A percentile compares a stretch with the other conserved stretches of the same genome.
These are phyloP conservation scores for Rhizopogon vesiculosus DNA, from an alignment of 768 basidiomycete genomes.

Conservation along the genomic window DNA sequence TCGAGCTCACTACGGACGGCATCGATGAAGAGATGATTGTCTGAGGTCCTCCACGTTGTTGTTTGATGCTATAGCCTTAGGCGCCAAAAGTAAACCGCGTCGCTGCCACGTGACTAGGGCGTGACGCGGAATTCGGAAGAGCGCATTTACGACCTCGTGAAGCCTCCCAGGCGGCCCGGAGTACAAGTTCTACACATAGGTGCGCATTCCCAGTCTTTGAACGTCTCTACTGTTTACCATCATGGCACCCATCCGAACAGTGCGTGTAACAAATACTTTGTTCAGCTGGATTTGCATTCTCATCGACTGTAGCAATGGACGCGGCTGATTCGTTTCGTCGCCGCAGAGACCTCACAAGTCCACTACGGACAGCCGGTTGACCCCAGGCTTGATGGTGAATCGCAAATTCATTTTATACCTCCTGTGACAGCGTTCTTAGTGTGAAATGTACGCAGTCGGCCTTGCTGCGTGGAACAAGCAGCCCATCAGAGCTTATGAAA, in stretches of 20 bases:
- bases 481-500: slow-evolving; percentile 65
- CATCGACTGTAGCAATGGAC: slow-evolving; percentile 56
- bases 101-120: slow-evolving; percentile 24
- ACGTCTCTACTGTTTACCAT: slow-evolving; percentile 7
- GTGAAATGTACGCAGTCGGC: slow-evolving; percentile 45
- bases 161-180: slow-evolving; percentile 1
- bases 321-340: slow-evolving; percentile 78
- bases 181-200: not conserved
- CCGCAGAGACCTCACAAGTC: slow-evolving; percentile 65
- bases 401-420: not conserved
- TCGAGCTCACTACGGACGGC: slow-evolving; percentile 11
- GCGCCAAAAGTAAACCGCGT: slow-evolving; percentile 13
- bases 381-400: slow-evolving; percentile 55
- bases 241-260: slow-evolving; percentile 60
- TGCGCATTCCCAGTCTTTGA: slow-evolving; percentile 8
- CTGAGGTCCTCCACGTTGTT: not conserved
- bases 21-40: not conserved
- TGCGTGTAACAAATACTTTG: slow-evolving; percentile 22
- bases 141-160: slow-evolving; percentile 6
- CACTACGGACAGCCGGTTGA: slow-evolving; percentile 80
- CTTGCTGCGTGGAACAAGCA: slow-evolving; percentile 46
- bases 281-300: slow-evolving; percentile 7
- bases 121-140: slow-evolving; percentile 14
- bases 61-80: not conserved
- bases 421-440: not conserved